phyloP scores from a whole-genome alignment of 1,284 basidiomycete genomes.

The Sanghuangporus baumii region DNA sequence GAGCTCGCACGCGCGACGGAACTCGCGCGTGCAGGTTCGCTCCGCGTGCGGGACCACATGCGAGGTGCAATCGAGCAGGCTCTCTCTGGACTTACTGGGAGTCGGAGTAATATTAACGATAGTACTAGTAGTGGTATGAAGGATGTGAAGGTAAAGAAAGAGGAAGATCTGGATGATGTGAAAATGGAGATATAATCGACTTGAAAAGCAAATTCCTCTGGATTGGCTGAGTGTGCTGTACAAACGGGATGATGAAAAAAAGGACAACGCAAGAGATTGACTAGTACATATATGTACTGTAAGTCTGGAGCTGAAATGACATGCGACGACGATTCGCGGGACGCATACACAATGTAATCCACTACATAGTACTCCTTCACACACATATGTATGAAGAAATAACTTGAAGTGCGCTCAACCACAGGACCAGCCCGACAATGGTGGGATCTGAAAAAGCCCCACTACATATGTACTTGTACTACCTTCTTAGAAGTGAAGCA shows the following conservation, averaged over 20 bases:
- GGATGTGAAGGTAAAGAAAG: background rate
- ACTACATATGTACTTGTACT: too few relatives aligned
- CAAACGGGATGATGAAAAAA: background rate
- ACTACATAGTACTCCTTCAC: too few relatives aligned
- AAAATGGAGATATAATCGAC: conserved; percentile 13
- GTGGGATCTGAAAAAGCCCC: too few relatives aligned
- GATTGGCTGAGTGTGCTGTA: background rate
- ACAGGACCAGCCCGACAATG: too few relatives aligned
- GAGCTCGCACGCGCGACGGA: conserved; percentile 40
- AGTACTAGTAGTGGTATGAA: background rate
- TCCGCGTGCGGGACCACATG: conserved; percentile 40
- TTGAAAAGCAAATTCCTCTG: background rate
- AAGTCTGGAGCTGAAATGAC: too few relatives aligned
- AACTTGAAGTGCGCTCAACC: too few relatives aligned
- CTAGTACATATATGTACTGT: too few relatives aligned
- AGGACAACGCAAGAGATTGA: background rate
- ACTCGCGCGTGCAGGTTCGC: conserved; percentile 42
- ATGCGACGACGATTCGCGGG: too few relatives aligned
- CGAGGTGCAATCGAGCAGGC: conserved; percentile 28
- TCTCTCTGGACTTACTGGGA: background rate
- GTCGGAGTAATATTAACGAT: background rate
- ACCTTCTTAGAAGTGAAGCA: too few relatives aligned
- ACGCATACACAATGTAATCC: too few relatives aligned
- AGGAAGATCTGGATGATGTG: conserved; percentile 1
- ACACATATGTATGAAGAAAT: too few relatives aligned